These are phyloP conservation scores for Rubroboletus pulcherrimus DNA, from an alignment of 768 basidiomycete genomes.

Conservation along the genomic window DNA sequence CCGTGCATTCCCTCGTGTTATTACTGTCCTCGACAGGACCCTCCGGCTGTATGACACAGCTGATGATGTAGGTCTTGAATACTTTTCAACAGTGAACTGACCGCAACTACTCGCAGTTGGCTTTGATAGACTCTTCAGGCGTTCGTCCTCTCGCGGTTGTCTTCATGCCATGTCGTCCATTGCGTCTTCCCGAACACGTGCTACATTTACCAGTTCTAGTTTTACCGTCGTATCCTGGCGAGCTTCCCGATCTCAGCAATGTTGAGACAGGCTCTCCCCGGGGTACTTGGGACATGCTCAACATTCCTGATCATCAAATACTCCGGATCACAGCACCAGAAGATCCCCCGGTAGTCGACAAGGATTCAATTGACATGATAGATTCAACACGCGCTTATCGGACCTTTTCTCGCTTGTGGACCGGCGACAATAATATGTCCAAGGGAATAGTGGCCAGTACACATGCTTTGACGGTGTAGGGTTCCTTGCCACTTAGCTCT, in stretches of 20 bases:
- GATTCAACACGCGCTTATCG: constrained; percentile 41
- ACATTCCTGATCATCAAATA: constrained; percentile 39
- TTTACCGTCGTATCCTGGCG: constrained; percentile 17
- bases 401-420: constrained; percentile 44
- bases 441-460: constrained; percentile 45
- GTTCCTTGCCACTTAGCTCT: constrained; percentile 9
- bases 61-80: constrained; percentile 29
- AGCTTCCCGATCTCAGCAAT: constrained; percentile 27
- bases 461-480: constrained; percentile 68
- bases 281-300: constrained; percentile 42
- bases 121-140: constrained; percentile 34
- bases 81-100: constrained; percentile 24
- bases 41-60: constrained; percentile 11
- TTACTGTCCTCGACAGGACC: constrained; percentile 40
- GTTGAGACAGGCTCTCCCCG: constrained; percentile 25
- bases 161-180: constrained; percentile 53
- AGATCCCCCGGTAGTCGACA: constrained; percentile 43
- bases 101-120: constrained; percentile 36
- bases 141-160: constrained; percentile 65
- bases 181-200: constrained; percentile 37
- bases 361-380: constrained; percentile 41
- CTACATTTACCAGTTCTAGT: constrained; percentile 59
- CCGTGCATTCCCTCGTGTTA: constrained; percentile 27
- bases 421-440: constrained; percentile 29
- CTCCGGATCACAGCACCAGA: constrained; percentile 35